Evolutionary conservation across 345 rosid genomes (phyloP), one percentile per base, ranked within the genome.

Genomic region (Camelina neglecta): DNA sequence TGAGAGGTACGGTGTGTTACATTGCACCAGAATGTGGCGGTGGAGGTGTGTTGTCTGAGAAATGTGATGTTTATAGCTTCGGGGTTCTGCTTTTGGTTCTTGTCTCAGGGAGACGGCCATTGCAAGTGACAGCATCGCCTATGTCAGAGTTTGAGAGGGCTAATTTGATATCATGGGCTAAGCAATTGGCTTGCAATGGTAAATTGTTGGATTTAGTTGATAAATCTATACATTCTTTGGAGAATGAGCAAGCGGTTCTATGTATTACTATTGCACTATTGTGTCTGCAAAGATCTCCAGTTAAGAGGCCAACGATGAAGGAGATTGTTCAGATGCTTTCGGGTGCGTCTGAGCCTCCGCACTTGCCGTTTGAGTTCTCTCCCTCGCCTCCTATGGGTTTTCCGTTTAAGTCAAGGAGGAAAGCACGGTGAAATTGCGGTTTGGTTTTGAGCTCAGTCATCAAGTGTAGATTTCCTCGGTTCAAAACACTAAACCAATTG

Each of bases 1-100:
- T 90, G 96, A 83, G 96, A 82, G 96, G 96, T 48, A 90, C 96
- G 0, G 93, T 90, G 35, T 90, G 96, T 65, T 90, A 90, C 72
- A 87, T 88, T 36, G 93, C 93, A 16, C 96, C 96, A 5, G 96
- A 90, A 74, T 90, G 86, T 51, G 91, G 96, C 0, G 91, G 93
- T 1, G 91, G 91, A 0, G 90, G 96, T 4, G 72, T 74, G 39
- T 50, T 84, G 41, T 90, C 96, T 0, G 96, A 87, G 82, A 88
- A 86, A 79, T 88, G 90, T 12, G 96, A 90, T 73, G 86, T 90
- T 8, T 90, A 90, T 39, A 90, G 96, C 69, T 90, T 86, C 41
- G 96, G 96, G 4, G 96, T 88, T 35, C 74, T 90, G 44, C 81
- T 90, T 60, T 78, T 90, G 71, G 96, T 90, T 35, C 72, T 88